Percentiles rank a stretch among this genome's conserved stretches.
Evolutionary conservation across 495 filamentous ascomycete species (phyloP).

Genomic region (Neurospora sp.): DNA sequence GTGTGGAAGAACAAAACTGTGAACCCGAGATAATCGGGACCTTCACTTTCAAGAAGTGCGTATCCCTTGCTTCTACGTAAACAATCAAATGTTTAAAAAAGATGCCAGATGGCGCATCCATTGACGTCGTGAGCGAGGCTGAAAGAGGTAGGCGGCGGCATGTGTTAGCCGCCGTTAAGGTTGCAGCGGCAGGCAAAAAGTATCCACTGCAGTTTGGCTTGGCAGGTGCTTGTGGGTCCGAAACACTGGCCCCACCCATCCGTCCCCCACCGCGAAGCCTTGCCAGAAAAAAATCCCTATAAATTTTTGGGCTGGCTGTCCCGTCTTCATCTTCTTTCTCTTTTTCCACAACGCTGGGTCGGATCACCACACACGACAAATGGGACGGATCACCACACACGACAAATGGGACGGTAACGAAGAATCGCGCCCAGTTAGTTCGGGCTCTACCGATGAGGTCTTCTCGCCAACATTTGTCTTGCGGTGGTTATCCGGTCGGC

Average conservation of each 20-base stretch:
- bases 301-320: slow-evolving; percentile 6
- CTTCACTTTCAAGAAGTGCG: neutral
- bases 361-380: neutral
- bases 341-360: neutral
- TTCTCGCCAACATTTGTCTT: neutral
- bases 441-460: neutral
- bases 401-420: neutral
- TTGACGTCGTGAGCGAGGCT: neutral
- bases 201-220: neutral
- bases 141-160: neutral
- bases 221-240: neutral
- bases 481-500: neutral
- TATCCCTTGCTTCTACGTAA: neutral
- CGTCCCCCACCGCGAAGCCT: neutral
- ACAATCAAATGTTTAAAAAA: neutral
- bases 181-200: neutral
- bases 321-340: neutral
- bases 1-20: neutral
- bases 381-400: neutral
- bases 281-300: slow-evolving; percentile 7
- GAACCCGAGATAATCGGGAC: neutral
- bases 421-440: neutral
- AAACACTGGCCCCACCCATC: neutral
- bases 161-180: neutral
- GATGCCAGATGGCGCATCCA: neutral